Base-by-base conservation (phyloP, 2,329 filamentous ascomycete species). In the Trichoderma sp. region DNA sequence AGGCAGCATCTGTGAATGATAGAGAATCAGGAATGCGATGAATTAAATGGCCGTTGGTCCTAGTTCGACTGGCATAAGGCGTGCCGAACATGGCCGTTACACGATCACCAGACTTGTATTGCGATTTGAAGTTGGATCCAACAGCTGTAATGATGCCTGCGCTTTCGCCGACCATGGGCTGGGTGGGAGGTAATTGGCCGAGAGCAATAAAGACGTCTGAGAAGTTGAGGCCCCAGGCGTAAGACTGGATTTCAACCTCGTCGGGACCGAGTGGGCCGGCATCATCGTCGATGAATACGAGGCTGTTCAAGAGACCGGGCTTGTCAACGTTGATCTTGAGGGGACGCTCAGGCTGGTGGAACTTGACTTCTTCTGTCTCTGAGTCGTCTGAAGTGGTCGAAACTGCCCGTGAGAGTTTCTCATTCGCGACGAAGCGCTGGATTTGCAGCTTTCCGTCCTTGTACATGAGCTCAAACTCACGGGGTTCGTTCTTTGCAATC, bases 151-250 rank as follows among this genome's bases (percentile, higher is more conserved):
- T 74, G 6, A 79, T 70, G 4, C 82, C 82, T 4, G 79, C 75
- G 30, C 77, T 78, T 65, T 83, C 82, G 6, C 77, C 77, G 3
- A 77, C 78, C 74, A 83, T 78, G 14, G 73, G 70, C 2, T 74
- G 75, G 9, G 76, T 72, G 1, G 77, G 76, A 0, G 76, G 74
- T 5, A 82, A 73, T 62, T 80, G 78, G 3, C 81, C 82, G 18
- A 80, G 72, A 2, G 80, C 78, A 24, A 82, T 77, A 2, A 81
- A 76, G 4, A 82, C 78, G 53, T 82, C 81, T 56, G 80, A 80
- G 74, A 82, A 81, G 73, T 81, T 80, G 64, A 82, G 74, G 15
- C 79, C 76, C 11, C 76, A 72, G 1, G 77, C 74, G 11, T 74
- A 71, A 8, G 75, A 57, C 34, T 74, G 64, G 6, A 75, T 58